A percentile compares a stretch with the other conserved stretches of the same genome.
phyloP scores from a whole-genome alignment of 1,284 basidiomycete species.

The Cryptococcus sp. region DNA sequence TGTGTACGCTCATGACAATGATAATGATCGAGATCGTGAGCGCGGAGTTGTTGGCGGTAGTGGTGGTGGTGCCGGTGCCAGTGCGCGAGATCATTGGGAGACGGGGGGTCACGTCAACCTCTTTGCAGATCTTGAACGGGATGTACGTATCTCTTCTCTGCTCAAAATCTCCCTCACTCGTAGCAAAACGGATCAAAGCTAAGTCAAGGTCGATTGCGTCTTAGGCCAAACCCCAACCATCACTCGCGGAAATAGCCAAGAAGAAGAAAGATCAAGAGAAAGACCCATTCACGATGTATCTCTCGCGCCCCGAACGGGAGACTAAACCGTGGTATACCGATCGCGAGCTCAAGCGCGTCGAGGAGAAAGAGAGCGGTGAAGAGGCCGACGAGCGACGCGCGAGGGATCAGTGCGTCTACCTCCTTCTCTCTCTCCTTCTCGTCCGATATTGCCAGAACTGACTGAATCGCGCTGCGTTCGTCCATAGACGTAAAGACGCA shows the following conservation, averaged over 20 bases:
- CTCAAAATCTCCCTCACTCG: background rate
- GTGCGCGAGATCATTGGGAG: constrained; percentile 18
- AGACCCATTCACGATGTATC: constrained; percentile 53
- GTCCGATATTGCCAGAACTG: background rate
- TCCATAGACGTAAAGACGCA: constrained; percentile 46
- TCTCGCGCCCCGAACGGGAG: constrained; percentile 51
- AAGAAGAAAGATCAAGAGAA: constrained; percentile 44
- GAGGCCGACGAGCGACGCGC: constrained; percentile 44
- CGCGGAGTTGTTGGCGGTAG: background rate
- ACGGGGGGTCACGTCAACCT: constrained; percentile 51
- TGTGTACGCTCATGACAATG: background rate
- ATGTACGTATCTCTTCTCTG: constrained; percentile 24
- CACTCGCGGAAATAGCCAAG: constrained; percentile 39
- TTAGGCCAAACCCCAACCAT: constrained; percentile 22
- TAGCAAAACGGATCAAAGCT: too few species aligned
- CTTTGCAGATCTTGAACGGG: constrained; percentile 50
- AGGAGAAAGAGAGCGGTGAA: constrained; percentile 48
- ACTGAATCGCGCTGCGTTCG: background rate
- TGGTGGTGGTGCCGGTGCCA: background rate
- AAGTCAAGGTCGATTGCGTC: background rate
- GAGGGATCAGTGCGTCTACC: constrained; percentile 36
- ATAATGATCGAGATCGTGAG: constrained; percentile 8
- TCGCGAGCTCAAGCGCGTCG: constrained; percentile 42
- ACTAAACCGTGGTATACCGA: constrained; percentile 55
- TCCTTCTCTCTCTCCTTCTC: background rate